Conservation (phyloP, 2,329 filamentous ascomycete species). For the Corinectria fuckeliana region DNA sequence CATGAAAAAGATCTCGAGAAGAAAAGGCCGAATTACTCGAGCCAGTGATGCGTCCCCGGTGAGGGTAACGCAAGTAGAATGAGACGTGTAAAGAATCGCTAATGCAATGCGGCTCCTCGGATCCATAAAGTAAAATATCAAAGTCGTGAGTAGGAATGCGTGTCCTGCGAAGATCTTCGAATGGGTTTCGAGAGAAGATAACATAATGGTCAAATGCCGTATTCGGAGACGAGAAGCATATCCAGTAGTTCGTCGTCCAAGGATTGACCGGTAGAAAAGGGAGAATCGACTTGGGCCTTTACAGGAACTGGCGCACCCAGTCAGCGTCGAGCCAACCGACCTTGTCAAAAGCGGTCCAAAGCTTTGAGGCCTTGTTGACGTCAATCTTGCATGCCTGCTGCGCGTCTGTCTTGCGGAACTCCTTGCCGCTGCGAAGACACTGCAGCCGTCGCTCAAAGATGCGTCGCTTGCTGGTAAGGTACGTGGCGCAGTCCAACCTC, state of each 20-base stretch:
- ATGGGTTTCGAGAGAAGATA: not conserved
- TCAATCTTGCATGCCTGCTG: constrained; percentile 98
- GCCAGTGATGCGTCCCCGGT: not conserved
- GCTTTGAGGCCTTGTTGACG: constrained; percentile 94
- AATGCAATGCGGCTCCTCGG: constrained; percentile 23
- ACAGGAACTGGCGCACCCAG: constrained; percentile 50
- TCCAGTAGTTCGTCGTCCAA: not conserved
- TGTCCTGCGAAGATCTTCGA: not conserved
- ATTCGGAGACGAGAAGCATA: not conserved
- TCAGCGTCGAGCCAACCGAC: constrained; percentile 78
- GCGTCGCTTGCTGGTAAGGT: constrained; percentile 89
- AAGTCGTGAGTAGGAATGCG: constrained; percentile 23
- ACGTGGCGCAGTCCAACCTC: constrained; percentile 84
- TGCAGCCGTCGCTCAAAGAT: constrained; percentile 83
- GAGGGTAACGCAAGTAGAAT: constrained; percentile 1
- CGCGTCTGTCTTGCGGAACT: constrained; percentile 93
- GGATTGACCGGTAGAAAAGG: not conserved
- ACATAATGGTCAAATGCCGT: not conserved
- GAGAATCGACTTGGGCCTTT: constrained; percentile 14
- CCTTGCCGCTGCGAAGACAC: constrained; percentile 71
- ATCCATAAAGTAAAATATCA: constrained; percentile 17
- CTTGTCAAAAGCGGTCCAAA: constrained; percentile 88
- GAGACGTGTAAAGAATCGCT: constrained; percentile 23
- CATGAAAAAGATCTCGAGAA: constrained; percentile 14
- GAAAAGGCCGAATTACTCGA: constrained; percentile 3